These are phyloP conservation scores for Phytophthora macrochlamydospora DNA, from an alignment of 352 stramenopile genomes.

Conservation along the genomic window DNA sequence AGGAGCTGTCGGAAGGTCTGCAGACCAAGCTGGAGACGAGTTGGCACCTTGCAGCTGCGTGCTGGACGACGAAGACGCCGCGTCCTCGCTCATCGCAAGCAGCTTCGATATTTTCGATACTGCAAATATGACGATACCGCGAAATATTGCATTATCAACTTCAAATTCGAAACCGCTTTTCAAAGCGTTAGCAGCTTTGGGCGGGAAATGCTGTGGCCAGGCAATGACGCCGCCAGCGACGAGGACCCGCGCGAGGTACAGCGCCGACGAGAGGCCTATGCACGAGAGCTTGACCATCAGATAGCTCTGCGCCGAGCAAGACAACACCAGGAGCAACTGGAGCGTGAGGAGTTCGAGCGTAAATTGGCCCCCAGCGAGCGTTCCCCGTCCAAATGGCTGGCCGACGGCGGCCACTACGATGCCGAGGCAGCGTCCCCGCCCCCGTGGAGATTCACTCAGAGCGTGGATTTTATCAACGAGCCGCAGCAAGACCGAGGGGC, in stretches of 20 bases:
- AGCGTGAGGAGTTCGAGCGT: constrained; percentile 62
- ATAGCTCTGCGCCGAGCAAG: constrained; percentile 59
- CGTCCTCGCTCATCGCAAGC: constrained; percentile 25
- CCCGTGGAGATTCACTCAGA: constrained; percentile 25
- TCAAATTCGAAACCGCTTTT: too few relatives aligned
- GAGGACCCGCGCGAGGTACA: constrained; percentile 44
- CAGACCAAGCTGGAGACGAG: constrained; percentile 17
- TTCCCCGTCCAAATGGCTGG: constrained; percentile 76
- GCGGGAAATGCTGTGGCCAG: constrained; percentile 55
- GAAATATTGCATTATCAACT: too few relatives aligned
- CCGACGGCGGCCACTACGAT: constrained; percentile 58
- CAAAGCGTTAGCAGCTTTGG: neutral
- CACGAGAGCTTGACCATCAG: constrained; percentile 70
- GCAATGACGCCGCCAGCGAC: constrained; percentile 37
- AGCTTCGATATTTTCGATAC: too few relatives aligned
- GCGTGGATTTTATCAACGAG: constrained; percentile 19
- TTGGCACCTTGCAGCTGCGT: constrained; percentile 7
- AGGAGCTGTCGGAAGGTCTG: neutral
- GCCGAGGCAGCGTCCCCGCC: constrained; percentile 11
- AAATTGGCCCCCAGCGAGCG: constrained; percentile 50
- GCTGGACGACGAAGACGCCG: constrained; percentile 26
- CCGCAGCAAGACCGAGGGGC: constrained; percentile 35
- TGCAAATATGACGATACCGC: too few relatives aligned
- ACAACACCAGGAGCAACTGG: constrained; percentile 56
- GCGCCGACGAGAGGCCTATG: constrained; percentile 68